These are phyloP conservation scores for Cytospora mali DNA, from an alignment of 2,329 filamentous ascomycete genomes.

Conservation along the genomic window DNA sequence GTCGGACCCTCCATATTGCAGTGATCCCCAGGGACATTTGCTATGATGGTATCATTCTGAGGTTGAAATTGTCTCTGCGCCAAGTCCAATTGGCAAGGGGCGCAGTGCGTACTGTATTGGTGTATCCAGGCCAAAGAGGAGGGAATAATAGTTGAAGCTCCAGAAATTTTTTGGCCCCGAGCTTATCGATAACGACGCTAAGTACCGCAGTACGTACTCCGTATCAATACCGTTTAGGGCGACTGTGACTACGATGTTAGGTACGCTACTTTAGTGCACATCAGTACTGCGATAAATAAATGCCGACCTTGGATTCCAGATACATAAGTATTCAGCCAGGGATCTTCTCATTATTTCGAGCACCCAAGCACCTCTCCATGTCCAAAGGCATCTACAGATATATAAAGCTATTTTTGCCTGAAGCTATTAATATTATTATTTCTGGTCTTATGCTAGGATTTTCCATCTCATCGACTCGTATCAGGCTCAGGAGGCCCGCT, in stretches of 20 bases:
- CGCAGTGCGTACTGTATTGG: slow-evolving; percentile 6
- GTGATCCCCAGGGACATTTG: slow-evolving; percentile 51
- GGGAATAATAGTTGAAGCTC: background rate
- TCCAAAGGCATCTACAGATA: no score
- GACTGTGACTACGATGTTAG: background rate
- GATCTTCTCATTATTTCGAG: no score
- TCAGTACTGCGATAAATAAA: no score
- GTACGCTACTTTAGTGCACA: no score
- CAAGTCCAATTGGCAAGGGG: slow-evolving; percentile 11
- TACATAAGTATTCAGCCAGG: no score
- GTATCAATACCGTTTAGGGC: background rate
- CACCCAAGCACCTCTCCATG: no score
- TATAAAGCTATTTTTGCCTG: no score
- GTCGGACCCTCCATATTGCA: slow-evolving; percentile 46
- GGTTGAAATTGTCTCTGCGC: slow-evolving; percentile 2
- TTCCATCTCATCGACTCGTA: slow-evolving; percentile 29
- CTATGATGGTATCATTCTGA: slow-evolving; percentile 44
- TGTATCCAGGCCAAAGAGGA: background rate
- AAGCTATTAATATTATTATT: slow-evolving; percentile 1
- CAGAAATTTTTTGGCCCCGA: slow-evolving; percentile 10
- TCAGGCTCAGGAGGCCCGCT: slow-evolving; percentile 51
- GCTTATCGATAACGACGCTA: slow-evolving; percentile 22
- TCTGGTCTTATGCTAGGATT: background rate
- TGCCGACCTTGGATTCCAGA: no score
- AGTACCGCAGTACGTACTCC: background rate